Evolutionary conservation across 192 early-diverging fungal species (phyloP).

Genomic region (Podila minutissima): DNA sequence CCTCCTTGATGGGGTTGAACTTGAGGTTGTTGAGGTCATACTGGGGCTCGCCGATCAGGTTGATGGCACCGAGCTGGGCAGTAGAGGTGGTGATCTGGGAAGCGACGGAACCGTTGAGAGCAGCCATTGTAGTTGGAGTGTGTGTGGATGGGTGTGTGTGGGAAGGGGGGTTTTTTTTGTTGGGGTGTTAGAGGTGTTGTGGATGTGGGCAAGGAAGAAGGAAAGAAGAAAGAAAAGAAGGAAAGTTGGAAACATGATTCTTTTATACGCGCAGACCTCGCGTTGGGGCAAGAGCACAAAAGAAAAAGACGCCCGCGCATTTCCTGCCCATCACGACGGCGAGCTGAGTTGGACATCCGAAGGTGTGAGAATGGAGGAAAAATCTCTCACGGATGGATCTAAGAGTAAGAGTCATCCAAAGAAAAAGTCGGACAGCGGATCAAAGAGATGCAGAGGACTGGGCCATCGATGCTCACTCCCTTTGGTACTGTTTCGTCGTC

Average conservation of each 20-base stretch:
- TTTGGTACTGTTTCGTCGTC: no score
- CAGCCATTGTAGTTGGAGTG: slow-evolving; percentile 24
- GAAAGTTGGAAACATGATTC: not conserved
- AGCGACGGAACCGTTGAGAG: slow-evolving; percentile 12
- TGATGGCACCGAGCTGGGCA: slow-evolving; percentile 37
- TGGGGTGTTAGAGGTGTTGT: not conserved
- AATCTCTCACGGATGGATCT: no score
- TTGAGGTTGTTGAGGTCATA: slow-evolving; percentile 49
- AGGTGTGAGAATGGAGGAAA: no score
- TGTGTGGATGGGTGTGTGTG: not conserved
- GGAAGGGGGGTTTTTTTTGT: not conserved
- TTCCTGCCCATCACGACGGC: not conserved
- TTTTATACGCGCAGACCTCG: not conserved
- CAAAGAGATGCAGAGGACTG: no score
- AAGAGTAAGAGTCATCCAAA: no score
- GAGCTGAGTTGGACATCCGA: no score
- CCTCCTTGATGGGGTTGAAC: slow-evolving; percentile 71
- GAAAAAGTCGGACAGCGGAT: no score
- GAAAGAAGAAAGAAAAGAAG: not conserved
- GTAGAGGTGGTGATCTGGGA: slow-evolving; percentile 29
- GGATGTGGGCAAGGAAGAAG: slow-evolving; percentile 6
- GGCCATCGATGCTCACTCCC: no score
- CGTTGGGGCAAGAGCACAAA: not conserved
- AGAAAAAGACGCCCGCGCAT: no score
- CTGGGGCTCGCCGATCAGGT: slow-evolving; percentile 45